Percentiles rank a stretch among this genome's conserved stretches.
Conservation (phyloP, 2,329 filamentous ascomycete species). For the Furcasterigmium sp. region DNA sequence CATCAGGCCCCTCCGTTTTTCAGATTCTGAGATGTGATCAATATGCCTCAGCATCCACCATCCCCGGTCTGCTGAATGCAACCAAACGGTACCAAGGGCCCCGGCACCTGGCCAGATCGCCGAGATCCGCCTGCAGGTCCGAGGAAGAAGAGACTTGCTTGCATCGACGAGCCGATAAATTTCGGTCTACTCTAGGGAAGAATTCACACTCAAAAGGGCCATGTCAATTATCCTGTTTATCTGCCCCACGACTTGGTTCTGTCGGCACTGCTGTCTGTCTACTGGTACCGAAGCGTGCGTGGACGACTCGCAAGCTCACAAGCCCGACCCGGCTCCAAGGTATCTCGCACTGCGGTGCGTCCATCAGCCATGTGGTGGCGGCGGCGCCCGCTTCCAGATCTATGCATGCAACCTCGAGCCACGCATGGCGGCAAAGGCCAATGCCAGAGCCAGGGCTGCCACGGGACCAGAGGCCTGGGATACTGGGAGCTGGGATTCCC, state of each 20-base stretch:
- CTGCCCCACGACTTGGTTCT: not conserved
- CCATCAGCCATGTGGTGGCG: slow-evolving; percentile 1
- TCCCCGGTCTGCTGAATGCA: not conserved
- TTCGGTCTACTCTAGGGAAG: too few relatives aligned
- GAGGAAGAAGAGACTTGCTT: not conserved
- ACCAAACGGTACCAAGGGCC: not conserved
- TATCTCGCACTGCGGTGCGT: not conserved
- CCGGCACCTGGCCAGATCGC: not conserved
- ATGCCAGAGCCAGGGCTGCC: too few relatives aligned
- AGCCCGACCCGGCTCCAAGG: too few relatives aligned
- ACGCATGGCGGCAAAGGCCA: too few relatives aligned
- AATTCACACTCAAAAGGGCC: too few relatives aligned
- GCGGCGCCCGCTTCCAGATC: not conserved
- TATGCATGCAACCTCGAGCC: not conserved
- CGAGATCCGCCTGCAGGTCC: slow-evolving; percentile 1
- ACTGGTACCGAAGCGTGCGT: too few relatives aligned
- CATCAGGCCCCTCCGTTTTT: too few relatives aligned
- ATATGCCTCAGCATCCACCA: not conserved
- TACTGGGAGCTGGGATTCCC: too few relatives aligned
- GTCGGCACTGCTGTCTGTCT: too few relatives aligned
- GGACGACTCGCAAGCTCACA: too few relatives aligned
- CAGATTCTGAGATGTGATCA: not conserved
- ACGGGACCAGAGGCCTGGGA: too few relatives aligned
- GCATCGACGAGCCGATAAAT: not conserved
- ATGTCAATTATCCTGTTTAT: not conserved